Base-by-base conservation (phyloP, 352 stramenopile species). In the Phytopythium delawarense region DNA sequence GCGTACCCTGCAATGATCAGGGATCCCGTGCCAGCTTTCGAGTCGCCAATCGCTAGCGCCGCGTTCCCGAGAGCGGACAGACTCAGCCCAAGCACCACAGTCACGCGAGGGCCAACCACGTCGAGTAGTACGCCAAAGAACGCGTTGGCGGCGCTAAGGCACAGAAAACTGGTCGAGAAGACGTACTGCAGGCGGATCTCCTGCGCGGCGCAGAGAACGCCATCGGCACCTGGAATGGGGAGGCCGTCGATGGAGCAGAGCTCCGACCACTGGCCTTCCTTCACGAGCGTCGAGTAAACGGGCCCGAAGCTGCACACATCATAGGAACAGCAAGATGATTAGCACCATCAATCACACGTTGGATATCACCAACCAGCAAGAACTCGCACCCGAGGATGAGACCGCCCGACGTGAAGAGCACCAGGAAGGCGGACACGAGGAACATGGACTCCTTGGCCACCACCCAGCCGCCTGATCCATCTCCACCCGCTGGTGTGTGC, bases 101-200 rank as follows among this genome's bases (percentile, higher is more conserved):
- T 88, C 7, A 76, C 45, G 0, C 83, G 70, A 11, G 85, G 85
- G 0, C 85, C 85, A 15, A 88, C 69, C 20, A 89, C 63, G 57
- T 94, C 85, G 21, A 94, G 65, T 51, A 89, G 76, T 28, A 94
- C 72, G 1, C 82, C 85, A 40, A 94, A 94, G 55, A 89, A 78
- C 15, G 81, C 85, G 50, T 94, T 94, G 20, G 85, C 83, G 4
- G 79, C 83, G 59, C 85, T 94, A 16, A 94, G 73, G 61, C 83
- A 89, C 37, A 94, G 68, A 39, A 94, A 94, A 1, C 73, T 78
- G 11, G 84, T 93, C 3, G 80, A 88, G 57, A 91, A 94, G 13
- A 90, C 78, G 55, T 87, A 89, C 67, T 94, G 84, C 40, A 94
- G 74, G 6, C 66, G 72, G 40, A 93, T 69, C 62, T 93, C 84